Percentiles rank a stretch among this genome's conserved stretches.
phyloP scores from a whole-genome alignment of 441 rosid genomes.

The Breynia disticha region DNA sequence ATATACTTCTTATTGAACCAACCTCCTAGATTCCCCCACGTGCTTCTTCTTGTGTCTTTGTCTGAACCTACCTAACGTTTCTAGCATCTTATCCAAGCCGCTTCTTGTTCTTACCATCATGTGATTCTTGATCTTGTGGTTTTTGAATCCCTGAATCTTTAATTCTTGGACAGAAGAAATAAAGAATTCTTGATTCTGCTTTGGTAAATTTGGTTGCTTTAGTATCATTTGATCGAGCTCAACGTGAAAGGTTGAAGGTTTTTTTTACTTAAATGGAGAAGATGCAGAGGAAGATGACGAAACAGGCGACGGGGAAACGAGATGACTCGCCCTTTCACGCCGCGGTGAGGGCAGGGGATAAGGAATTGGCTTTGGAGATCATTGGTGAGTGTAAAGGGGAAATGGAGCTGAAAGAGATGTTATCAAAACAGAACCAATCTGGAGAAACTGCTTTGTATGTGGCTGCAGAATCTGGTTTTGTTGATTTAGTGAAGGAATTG shows the following conservation, averaged over 20 bases:
- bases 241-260: background rate
- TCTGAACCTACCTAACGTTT: too few species aligned
- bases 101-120: too few species aligned
- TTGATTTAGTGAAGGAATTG: constrained; percentile 52
- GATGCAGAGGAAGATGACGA: constrained; percentile 43
- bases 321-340: constrained; percentile 59
- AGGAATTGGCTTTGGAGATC: constrained; percentile 37
- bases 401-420: constrained; percentile 32
- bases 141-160: too few species aligned
- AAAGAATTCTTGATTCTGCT: too few species aligned
- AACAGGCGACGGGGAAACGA: constrained; percentile 64
- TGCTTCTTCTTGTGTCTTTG: constrained; percentile 6
- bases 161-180: too few species aligned
- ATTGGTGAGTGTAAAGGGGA: constrained; percentile 26
- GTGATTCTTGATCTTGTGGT: too few species aligned
- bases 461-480: constrained; percentile 61
- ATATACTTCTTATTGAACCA: constrained; percentile 7
- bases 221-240: background rate
- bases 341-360: constrained; percentile 53
- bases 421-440: constrained; percentile 57
- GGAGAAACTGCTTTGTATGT: constrained; percentile 74
- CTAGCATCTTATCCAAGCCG: too few species aligned
- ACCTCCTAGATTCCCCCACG: constrained; percentile 13
- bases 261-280: too few species aligned
- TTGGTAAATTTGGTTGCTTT: background rate